Evolutionary conservation across 768 basidiomycete genomes (phyloP).

Genomic region (Cubamyces lactineus): DNA sequence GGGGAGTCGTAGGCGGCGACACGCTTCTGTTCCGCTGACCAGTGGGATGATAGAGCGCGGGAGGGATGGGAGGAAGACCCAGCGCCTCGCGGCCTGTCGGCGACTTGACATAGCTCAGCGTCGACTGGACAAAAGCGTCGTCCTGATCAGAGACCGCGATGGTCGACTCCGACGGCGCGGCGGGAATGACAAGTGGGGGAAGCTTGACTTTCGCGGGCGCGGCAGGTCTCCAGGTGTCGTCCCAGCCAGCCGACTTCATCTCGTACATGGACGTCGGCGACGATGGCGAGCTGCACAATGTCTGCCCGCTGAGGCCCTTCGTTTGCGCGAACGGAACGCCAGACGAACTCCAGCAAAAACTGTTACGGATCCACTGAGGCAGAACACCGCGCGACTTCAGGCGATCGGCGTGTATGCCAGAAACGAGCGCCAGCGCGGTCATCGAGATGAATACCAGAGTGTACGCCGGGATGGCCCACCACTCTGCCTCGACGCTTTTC

Average conservation of each 20-base stretch:
- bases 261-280: constrained; percentile 25
- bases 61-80: constrained; percentile 19
- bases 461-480: constrained; percentile 25
- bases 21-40: not conserved
- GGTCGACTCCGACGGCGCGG: constrained; percentile 14
- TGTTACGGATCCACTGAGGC: constrained; percentile 22
- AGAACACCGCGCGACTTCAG: constrained; percentile 15
- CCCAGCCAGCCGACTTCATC: constrained; percentile 26
- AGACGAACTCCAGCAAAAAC: constrained; percentile 4
- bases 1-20: constrained; percentile 3
- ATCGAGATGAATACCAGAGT: constrained; percentile 21
- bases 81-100: constrained; percentile 31
- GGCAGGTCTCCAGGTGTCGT: constrained; percentile 19
- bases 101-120: constrained; percentile 32
- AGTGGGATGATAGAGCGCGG: constrained; percentile 2
- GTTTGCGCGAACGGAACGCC: constrained; percentile 5
- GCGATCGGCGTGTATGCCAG: constrained; percentile 17
- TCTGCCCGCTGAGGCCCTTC: constrained; percentile 18
- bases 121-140: constrained; percentile 30
- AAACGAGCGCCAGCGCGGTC: constrained; percentile 14
- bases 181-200: constrained; percentile 18
- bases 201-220: constrained; percentile 17
- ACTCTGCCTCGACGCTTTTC: constrained; percentile 12
- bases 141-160: constrained; percentile 25
- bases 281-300: constrained; percentile 19